phyloP scores from a whole-genome alignment of 345 rosid species.

The Nephelium lappaceum region DNA sequence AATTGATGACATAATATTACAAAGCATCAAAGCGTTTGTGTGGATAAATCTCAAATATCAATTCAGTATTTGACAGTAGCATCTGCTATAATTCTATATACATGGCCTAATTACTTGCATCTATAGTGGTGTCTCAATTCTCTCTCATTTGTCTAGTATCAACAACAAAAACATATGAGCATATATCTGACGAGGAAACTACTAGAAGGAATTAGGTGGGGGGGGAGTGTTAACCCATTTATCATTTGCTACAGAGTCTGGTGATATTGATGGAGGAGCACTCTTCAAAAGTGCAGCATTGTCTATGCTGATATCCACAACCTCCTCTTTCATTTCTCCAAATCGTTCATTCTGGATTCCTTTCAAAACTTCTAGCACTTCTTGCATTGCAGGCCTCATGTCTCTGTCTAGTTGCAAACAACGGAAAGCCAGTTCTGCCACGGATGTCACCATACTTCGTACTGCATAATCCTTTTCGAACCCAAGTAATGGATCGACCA shows the following conservation, averaged over 20 bases:
- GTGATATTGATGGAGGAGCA: constrained; percentile 51
- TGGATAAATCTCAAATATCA: not conserved
- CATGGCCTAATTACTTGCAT: not conserved
- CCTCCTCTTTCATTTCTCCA: constrained; percentile 34
- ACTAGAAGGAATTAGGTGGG: constrained; percentile 7
- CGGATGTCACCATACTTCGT: constrained; percentile 42
- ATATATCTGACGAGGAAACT: constrained; percentile 18
- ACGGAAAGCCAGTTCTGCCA: constrained; percentile 68
- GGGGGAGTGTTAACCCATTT: constrained; percentile 57
- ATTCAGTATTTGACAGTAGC: not conserved
- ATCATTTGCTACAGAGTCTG: constrained; percentile 49
- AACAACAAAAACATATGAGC: not conserved
- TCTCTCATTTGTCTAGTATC: not conserved
- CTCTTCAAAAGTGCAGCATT: constrained; percentile 51
- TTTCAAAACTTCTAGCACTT: constrained; percentile 53
- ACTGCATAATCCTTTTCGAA: constrained; percentile 46
- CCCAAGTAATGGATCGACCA: constrained; percentile 66
- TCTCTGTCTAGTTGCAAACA: constrained; percentile 82
- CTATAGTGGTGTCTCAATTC: not conserved
- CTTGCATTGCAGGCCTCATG: constrained; percentile 72
- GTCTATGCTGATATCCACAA: constrained; percentile 41
- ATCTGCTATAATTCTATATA: not conserved
- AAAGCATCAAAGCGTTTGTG: not conserved
- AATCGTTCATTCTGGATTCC: constrained; percentile 44
- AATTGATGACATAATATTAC: not conserved